Conservation (phyloP, 768 basidiomycete genomes). For the Chalciporus pseudorubinellus region DNA sequence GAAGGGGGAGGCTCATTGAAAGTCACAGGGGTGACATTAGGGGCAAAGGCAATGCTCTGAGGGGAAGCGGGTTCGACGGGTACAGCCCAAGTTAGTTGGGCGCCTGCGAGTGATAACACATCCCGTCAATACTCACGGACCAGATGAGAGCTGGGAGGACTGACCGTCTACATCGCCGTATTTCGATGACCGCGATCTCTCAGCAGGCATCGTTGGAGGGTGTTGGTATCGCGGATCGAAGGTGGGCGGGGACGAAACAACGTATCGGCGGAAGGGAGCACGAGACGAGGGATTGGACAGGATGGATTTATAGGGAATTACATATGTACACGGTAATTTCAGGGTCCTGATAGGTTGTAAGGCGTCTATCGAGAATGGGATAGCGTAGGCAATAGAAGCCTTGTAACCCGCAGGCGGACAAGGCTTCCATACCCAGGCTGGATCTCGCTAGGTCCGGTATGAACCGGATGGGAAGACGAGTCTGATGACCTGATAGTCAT, state of each 20-base stretch:
- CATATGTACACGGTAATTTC: constrained; percentile 36
- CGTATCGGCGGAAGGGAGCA: constrained; percentile 23
- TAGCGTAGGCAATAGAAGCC: constrained; percentile 31
- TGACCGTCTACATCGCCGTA: constrained; percentile 37
- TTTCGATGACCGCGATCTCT: constrained; percentile 39
- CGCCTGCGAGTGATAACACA: constrained; percentile 30
- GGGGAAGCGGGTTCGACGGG: constrained; percentile 39
- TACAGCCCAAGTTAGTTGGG: constrained; percentile 46
- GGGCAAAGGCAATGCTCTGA: constrained; percentile 52
- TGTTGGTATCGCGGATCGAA: constrained; percentile 25
- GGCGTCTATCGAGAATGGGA: constrained; percentile 31
- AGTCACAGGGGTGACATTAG: constrained; percentile 56
- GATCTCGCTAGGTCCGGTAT: constrained; percentile 16
- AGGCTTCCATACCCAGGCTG: constrained; percentile 24
- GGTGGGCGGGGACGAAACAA: constrained; percentile 14
- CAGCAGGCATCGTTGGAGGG: constrained; percentile 43
- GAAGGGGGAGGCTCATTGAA: constrained; percentile 48
- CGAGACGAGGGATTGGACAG: constrained; percentile 19
- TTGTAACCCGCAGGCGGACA: constrained; percentile 17
- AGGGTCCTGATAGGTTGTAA: constrained; percentile 32
- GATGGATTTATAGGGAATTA: constrained; percentile 31
- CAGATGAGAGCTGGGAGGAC: constrained; percentile 6
- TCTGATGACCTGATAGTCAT: constrained; percentile 15
- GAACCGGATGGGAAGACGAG: constrained; percentile 16
- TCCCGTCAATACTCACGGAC: constrained; percentile 8